These are phyloP conservation scores for Aspergillus coremiiformis DNA, from an alignment of 495 filamentous ascomycete genomes.

Conservation along the genomic window DNA sequence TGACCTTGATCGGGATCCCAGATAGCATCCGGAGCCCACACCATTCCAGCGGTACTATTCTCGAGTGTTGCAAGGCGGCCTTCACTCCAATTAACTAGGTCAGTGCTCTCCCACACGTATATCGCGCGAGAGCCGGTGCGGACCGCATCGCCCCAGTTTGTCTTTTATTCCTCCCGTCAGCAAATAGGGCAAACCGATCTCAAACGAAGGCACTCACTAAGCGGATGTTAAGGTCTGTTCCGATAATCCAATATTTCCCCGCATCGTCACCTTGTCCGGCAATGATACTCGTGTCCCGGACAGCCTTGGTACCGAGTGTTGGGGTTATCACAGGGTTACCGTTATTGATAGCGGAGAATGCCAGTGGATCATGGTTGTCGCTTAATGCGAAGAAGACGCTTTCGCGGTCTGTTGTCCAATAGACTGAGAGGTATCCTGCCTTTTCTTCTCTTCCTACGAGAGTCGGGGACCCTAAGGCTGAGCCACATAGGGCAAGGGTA, in stretches of 20 bases:
- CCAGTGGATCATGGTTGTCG: constrained; percentile 6
- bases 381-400: constrained; percentile 17
- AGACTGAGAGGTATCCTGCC: constrained; percentile 10
- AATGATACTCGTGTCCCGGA: constrained; percentile 10
- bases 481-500: neutral
- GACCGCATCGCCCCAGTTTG: constrained; percentile 8
- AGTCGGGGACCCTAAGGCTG: neutral
- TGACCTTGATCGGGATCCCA: constrained; percentile 11
- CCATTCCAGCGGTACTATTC: constrained; percentile 12
- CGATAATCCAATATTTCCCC: constrained; percentile 15
- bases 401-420: constrained; percentile 15
- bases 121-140: constrained; percentile 11
- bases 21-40: constrained; percentile 15
- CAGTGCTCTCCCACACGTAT: constrained; percentile 14
- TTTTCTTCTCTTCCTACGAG: constrained; percentile 7
- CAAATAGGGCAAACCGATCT: neutral
- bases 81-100: constrained; percentile 12
- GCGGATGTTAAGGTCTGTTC: constrained; percentile 14
- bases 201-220: neutral
- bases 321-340: constrained; percentile 8
- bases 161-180: constrained; percentile 6
- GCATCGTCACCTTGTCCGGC: constrained; percentile 4
- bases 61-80: constrained; percentile 10
- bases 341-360: constrained; percentile 1
- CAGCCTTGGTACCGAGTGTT: constrained; percentile 10